Evolutionary conservation across 352 stramenopile genomes (phyloP).

Genomic region (Phytophthora chlamydospora): DNA sequence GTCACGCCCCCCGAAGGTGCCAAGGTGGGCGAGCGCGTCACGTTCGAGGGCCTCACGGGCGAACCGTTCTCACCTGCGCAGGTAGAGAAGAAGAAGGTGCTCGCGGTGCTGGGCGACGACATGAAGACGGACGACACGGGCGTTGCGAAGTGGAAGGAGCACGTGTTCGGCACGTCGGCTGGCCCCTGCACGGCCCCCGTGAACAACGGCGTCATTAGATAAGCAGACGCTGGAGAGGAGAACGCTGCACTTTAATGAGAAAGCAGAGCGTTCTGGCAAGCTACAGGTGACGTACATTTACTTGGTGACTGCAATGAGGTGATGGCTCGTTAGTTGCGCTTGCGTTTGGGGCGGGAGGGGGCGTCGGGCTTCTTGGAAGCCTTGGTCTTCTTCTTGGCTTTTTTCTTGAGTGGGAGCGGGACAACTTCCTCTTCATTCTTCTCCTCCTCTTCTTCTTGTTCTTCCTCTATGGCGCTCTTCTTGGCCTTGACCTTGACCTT

Average conservation of each 20-base stretch:
- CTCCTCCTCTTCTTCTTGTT: constrained; percentile 21
- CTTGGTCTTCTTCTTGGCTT: constrained; percentile 44
- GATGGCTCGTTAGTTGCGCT: constrained; percentile 32
- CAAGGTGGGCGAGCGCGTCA: constrained; percentile 75
- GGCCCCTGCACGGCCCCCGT: constrained; percentile 78
- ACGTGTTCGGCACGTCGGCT: constrained; percentile 76
- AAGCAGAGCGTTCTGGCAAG: constrained; percentile 6
- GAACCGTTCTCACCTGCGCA: constrained; percentile 83
- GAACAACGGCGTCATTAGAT: constrained; percentile 80
- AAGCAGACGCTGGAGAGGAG: constrained; percentile 20
- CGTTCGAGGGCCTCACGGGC: constrained; percentile 69
- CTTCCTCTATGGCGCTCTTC: constrained; percentile 18
- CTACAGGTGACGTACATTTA: constrained; percentile 1
- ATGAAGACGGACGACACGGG: constrained; percentile 83
- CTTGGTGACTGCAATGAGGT: background rate
- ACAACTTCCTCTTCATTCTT: constrained; percentile 41
- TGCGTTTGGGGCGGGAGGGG: constrained; percentile 40
- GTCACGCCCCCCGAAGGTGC: constrained; percentile 82
- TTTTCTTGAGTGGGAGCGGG: constrained; percentile 56
- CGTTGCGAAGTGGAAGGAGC: constrained; percentile 85
- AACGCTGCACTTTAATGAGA: constrained; percentile 3
- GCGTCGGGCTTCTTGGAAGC: constrained; percentile 27
- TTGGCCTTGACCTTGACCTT: constrained; percentile 27
- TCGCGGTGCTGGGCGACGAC: constrained; percentile 76
- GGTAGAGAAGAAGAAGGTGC: constrained; percentile 91